Evolutionary conservation across 805 yeast genomes (phyloP).

Genomic region (Wickerhamomyces bisporus): DNA sequence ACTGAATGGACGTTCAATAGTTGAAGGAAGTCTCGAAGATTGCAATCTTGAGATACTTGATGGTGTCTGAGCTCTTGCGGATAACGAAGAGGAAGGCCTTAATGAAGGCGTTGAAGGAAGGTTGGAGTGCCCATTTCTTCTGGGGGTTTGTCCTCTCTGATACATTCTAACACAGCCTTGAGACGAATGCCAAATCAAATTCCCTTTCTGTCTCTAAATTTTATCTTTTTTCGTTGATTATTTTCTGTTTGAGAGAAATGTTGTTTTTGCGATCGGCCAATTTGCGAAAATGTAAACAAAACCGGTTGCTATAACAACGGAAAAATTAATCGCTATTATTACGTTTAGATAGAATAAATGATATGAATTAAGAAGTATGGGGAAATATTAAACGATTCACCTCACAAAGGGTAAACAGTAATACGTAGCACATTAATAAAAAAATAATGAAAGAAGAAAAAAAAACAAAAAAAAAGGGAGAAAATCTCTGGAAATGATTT

Average conservation of each 20-base stretch:
- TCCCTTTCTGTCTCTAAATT: not conserved
- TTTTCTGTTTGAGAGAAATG: not conserved
- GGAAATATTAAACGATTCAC: no score
- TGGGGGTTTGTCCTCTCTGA: slow-evolving; percentile 20
- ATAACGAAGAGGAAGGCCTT: slow-evolving; percentile 18
- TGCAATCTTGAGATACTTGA: slow-evolving; percentile 14
- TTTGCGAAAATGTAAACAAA: not conserved
- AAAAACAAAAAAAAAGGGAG: not conserved
- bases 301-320: not conserved
- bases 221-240: not conserved
- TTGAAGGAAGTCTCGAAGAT: slow-evolving; percentile 9
- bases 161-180: slow-evolving; percentile 10
- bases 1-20: slow-evolving; percentile 16
- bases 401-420: not conserved
- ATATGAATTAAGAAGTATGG: no score
- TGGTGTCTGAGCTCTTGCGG: slow-evolving; percentile 19
- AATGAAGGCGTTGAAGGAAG: slow-evolving; percentile 19
- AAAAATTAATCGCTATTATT: no score
- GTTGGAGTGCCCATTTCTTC: slow-evolving; percentile 8
- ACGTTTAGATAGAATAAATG: no score
- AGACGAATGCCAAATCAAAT: no score
- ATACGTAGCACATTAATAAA: not conserved
- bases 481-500: no score
- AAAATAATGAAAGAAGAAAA: not conserved
- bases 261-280: no score